Evolutionary conservation across 139 green algal species (phyloP).

Genomic region (Auxenochlorella pyrenoidosa): DNA sequence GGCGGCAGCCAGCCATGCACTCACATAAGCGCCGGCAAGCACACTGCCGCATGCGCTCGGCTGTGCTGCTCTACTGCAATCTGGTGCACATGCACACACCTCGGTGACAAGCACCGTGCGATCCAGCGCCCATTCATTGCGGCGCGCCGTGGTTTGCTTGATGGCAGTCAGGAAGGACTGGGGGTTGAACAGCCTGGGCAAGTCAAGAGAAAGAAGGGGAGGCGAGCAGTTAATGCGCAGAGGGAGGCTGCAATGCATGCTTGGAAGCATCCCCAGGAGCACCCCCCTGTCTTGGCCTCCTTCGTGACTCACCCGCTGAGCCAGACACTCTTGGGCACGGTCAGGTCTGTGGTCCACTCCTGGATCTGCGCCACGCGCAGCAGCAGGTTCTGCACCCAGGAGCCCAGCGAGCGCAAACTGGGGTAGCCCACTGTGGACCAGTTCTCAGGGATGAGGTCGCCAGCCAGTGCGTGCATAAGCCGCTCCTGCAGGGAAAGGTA

Average conservation of each 20-base stretch:
- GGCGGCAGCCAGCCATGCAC: too few relatives aligned
- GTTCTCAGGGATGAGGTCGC: slow-evolving; percentile 48
- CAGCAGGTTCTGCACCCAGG: slow-evolving; percentile 80
- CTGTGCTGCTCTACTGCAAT: too few relatives aligned
- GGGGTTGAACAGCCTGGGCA: slow-evolving; percentile 89
- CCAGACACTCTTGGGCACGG: slow-evolving; percentile 86
- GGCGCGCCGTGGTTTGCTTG: slow-evolving; percentile 90
- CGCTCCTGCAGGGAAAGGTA: background rate
- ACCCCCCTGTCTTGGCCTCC: too few relatives aligned
- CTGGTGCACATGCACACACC: slow-evolving; percentile 9
- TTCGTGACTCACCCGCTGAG: slow-evolving; percentile 52
- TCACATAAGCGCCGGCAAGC: too few relatives aligned
- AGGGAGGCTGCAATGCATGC: background rate
- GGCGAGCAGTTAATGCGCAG: too few relatives aligned
- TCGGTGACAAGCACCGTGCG: slow-evolving; percentile 58
- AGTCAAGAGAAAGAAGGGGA: slow-evolving; percentile 9
- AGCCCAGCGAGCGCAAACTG: slow-evolving; percentile 76
- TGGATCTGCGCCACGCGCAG: slow-evolving; percentile 79
- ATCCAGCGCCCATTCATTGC: slow-evolving; percentile 93
- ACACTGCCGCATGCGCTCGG: too few relatives aligned
- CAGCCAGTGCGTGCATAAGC: slow-evolving; percentile 18
- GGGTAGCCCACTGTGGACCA: slow-evolving; percentile 89
- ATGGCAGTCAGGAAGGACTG: slow-evolving; percentile 95
- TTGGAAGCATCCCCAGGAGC: background rate
- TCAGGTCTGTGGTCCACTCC: slow-evolving; percentile 87